Conservation (phyloP, 139 green algal genomes). For the Desmodesmus armatus region DNA sequence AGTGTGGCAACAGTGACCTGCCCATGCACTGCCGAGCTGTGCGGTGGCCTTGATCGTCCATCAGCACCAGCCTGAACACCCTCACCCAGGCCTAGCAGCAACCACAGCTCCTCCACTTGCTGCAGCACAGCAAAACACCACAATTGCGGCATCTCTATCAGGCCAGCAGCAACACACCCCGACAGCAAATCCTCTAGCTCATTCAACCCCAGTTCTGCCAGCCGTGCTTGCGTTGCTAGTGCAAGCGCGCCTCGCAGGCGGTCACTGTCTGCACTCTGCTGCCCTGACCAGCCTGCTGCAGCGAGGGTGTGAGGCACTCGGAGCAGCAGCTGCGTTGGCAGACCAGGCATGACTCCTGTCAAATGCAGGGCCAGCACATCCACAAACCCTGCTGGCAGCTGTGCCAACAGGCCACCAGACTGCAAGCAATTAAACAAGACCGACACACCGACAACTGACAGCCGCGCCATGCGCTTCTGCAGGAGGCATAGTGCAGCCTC, state of each 20-base stretch:
- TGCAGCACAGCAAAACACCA: slow-evolving; percentile 14
- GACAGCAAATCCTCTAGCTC: no score
- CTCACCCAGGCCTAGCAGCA: no score
- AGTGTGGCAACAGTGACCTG: no score
- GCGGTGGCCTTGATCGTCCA: no score
- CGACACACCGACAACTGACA: neutral
- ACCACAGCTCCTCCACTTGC: slow-evolving; percentile 6
- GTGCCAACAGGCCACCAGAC: neutral
- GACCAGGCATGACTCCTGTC: neutral
- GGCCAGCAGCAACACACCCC: neutral
- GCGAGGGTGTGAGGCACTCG: neutral
- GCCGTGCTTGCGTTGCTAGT: no score
- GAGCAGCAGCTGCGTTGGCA: neutral
- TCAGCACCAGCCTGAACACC: no score
- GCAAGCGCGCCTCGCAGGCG: no score
- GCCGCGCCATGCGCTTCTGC: neutral
- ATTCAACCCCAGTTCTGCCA: no score
- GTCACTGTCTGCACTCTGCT: no score
- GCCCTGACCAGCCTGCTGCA: no score
- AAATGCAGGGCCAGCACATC: neutral
- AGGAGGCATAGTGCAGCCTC: neutral
- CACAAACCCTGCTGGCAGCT: slow-evolving; percentile 2
- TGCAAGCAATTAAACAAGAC: slow-evolving; percentile 9
- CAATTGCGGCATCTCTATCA: slow-evolving; percentile 10
- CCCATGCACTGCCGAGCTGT: no score